Percentiles rank a stretch among this genome's conserved stretches.
phyloP scores from a whole-genome alignment of 202 grass and related monocot species.

The Panicum hallii region DNA sequence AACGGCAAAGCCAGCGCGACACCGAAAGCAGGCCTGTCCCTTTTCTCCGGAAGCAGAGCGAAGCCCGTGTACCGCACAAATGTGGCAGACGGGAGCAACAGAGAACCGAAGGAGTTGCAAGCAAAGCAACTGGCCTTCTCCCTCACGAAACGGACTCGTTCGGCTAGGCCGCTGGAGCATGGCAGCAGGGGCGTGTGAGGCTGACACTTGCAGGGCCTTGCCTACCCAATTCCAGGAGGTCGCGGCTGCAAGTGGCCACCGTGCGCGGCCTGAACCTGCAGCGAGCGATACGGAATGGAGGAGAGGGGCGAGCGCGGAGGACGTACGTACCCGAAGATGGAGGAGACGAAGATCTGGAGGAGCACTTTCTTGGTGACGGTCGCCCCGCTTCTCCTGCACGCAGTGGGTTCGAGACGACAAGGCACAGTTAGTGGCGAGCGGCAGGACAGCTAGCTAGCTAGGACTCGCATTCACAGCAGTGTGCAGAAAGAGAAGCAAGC shows the following conservation, averaged over 20 bases:
- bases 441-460: background rate
- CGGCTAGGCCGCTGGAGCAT: background rate
- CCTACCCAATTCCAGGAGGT: background rate
- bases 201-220: background rate
- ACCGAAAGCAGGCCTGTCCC: constrained; percentile 35
- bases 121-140: no score
- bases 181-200: background rate
- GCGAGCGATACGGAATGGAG: no score
- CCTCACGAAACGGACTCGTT: background rate
- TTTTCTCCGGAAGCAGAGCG: constrained; percentile 14
- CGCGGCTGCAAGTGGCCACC: background rate
- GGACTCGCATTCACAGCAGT: background rate
- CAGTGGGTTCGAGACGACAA: background rate
- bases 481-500: background rate
- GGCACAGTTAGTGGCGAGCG: background rate
- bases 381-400: constrained; percentile 61
- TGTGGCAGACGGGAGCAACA: constrained; percentile 24
- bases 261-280: background rate
- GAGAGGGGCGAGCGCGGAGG: background rate
- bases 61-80: constrained; percentile 41
- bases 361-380: constrained; percentile 70
- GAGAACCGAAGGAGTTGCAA: background rate
- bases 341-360: constrained; percentile 73
- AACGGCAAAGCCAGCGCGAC: constrained; percentile 33
- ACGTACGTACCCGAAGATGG: constrained; percentile 74